Evolutionary conservation across 2,329 filamentous ascomycete genomes (phyloP).

Genomic region (Chaetomiaceae sp.): DNA sequence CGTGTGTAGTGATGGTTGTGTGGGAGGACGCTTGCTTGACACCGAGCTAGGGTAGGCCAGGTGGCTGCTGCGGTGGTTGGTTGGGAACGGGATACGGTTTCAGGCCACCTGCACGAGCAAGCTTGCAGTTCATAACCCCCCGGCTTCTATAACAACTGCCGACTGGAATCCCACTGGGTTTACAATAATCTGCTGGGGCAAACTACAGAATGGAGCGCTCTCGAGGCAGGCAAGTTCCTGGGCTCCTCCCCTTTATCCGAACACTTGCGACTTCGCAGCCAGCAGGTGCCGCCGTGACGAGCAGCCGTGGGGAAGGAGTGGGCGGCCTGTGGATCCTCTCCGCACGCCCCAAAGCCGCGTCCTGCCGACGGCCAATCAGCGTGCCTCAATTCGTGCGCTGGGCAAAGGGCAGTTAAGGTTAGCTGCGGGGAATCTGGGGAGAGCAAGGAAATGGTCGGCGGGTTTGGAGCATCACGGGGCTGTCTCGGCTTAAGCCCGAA

Average conservation of each 20-base stretch:
- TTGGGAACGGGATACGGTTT: too few species aligned
- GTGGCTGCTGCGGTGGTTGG: too few species aligned
- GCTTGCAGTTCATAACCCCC: neutral
- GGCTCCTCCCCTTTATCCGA: slow-evolving; percentile 16
- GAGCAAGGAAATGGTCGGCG: neutral
- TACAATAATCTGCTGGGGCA: neutral
- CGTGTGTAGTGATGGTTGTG: too few species aligned
- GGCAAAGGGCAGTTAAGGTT: slow-evolving; percentile 5
- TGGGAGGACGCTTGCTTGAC: too few species aligned
- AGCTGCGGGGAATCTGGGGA: slow-evolving; percentile 11
- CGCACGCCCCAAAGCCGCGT: slow-evolving; percentile 20
- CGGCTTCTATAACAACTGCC: slow-evolving; percentile 21
- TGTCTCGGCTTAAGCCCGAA: slow-evolving; percentile 7
- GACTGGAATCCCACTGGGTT: slow-evolving; percentile 8
- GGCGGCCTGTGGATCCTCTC: slow-evolving; percentile 8
- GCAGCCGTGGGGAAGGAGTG: slow-evolving; percentile 7
- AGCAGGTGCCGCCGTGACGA: slow-evolving; percentile 9
- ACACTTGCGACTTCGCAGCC: slow-evolving; percentile 12
- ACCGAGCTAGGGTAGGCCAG: too few species aligned
- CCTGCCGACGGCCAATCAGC: slow-evolving; percentile 22
- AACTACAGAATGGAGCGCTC: too few species aligned
- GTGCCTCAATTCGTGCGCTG: slow-evolving; percentile 8
- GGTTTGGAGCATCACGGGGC: slow-evolving; percentile 4
- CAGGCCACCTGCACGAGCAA: too few species aligned
- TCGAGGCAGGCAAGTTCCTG: neutral